Percentiles rank a stretch among this genome's conserved stretches.
Evolutionary conservation across 805 yeast genomes (phyloP).

Genomic region (Kodamaea kakaduensis): DNA sequence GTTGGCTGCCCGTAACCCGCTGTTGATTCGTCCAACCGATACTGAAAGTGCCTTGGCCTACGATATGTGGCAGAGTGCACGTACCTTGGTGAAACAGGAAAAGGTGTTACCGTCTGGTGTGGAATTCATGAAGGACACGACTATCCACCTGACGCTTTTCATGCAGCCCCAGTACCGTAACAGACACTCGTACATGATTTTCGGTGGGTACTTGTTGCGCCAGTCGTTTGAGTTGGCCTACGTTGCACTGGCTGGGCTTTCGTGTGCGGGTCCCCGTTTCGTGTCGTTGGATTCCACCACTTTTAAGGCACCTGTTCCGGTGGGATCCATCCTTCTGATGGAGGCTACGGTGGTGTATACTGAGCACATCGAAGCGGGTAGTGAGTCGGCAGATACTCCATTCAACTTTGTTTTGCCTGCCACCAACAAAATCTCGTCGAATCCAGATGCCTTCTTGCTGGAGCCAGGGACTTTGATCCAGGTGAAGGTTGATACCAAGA

Average conservation of each 20-base stretch:
- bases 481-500: conserved; percentile 81
- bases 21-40: conserved; percentile 58
- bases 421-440: conserved; percentile 50
- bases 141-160: conserved; percentile 68
- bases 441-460: conserved; percentile 56
- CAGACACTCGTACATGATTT: conserved; percentile 89
- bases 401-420: conserved; percentile 53
- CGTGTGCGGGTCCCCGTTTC: conserved; percentile 82
- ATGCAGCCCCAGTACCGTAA: conserved; percentile 98
- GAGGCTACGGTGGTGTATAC: conserved; percentile 83
- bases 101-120: conserved; percentile 46
- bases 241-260: conserved; percentile 85
- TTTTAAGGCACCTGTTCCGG: conserved; percentile 93
- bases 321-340: conserved; percentile 83
- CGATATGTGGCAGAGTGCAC: conserved; percentile 57
- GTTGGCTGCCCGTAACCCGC: conserved; percentile 62
- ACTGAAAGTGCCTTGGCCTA: conserved; percentile 75
- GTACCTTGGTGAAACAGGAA: conserved; percentile 28
- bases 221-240: conserved; percentile 93
- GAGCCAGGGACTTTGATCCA: conserved; percentile 87
- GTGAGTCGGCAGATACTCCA: conserved; percentile 24
- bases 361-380: conserved; percentile 58
- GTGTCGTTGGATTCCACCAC: conserved; percentile 88
- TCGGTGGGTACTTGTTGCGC: conserved; percentile 90
- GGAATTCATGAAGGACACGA: conserved; percentile 68